Conservation (phyloP, 148 eudicot genomes). For the Persicaria maculosa region DNA sequence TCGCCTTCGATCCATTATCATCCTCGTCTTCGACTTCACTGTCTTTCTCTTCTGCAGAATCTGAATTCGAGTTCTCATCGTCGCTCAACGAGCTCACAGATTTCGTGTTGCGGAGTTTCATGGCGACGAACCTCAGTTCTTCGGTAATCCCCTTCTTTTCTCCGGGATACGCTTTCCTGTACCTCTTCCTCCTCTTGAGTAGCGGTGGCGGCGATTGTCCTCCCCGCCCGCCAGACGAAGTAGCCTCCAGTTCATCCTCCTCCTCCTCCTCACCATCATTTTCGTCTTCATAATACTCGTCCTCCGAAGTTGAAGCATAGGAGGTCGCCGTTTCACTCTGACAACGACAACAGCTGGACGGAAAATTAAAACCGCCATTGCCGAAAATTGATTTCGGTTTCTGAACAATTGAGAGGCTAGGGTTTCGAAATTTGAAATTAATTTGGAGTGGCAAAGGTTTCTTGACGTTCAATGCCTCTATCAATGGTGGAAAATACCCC, state of each 20-base stretch:
- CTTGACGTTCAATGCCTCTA: background rate
- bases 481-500: background rate
- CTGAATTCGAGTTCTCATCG: slow-evolving; percentile 7
- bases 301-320: slow-evolving; percentile 1
- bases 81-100: slow-evolving; percentile 8
- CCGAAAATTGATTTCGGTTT: background rate
- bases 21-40: slow-evolving; percentile 3
- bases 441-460: background rate
- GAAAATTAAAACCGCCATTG: background rate
- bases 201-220: slow-evolving; percentile 34
- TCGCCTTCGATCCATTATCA: slow-evolving; percentile 15
- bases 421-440: slow-evolving; percentile 1
- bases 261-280: background rate
- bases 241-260: background rate
- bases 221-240: background rate
- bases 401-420: background rate
- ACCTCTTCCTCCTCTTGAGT: slow-evolving; percentile 44
- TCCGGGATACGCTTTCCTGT: slow-evolving; percentile 72
- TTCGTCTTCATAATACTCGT: background rate
- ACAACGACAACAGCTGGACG: slow-evolving; percentile 5
- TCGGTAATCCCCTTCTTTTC: slow-evolving; percentile 74
- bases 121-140: slow-evolving; percentile 89
- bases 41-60: slow-evolving; percentile 11
- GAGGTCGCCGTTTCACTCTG: background rate
- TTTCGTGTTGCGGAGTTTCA: slow-evolving; percentile 59